A percentile compares a stretch with the other conserved stretches of the same genome.
Conservation (phyloP, 208 protist genomes). For the Naegleria lovaniensis region DNA sequence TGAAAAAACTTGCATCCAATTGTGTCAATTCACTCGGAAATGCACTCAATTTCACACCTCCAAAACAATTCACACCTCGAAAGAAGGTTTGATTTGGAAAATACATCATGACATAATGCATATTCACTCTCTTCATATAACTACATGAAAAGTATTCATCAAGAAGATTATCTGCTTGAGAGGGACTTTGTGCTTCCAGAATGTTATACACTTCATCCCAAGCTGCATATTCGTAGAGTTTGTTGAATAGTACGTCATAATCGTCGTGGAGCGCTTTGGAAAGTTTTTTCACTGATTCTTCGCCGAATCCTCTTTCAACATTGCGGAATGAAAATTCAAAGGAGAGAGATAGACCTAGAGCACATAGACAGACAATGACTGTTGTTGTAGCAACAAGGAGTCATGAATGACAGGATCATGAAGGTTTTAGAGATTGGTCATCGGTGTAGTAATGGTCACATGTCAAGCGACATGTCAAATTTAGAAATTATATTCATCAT, state of each 20-base stretch:
- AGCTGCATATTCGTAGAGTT: not conserved
- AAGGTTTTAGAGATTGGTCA: too few relatives aligned
- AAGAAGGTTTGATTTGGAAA: not conserved
- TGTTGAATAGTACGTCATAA: not conserved
- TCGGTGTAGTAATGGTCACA: too few relatives aligned
- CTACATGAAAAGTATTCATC: not conserved
- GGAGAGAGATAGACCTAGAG: not conserved
- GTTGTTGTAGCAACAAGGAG: too few relatives aligned
- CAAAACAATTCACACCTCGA: not conserved
- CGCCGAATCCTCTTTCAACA: not conserved
- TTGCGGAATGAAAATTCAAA: not conserved
- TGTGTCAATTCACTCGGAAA: not conserved
- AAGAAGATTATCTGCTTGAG: not conserved
- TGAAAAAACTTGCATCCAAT: not conserved
- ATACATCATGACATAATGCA: not conserved
- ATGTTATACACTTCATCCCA: not conserved
- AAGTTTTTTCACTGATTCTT: not conserved
- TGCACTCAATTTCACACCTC: not conserved
- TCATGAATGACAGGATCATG: too few relatives aligned
- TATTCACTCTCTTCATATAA: not conserved
- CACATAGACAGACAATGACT: not conserved
- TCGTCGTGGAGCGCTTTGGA: not conserved
- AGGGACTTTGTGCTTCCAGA: not conserved
- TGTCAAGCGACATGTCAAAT: too few relatives aligned
- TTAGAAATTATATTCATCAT: too few relatives aligned